Conservation (phyloP, 495 filamentous ascomycete genomes). For the Penicillium angulare region DNA sequence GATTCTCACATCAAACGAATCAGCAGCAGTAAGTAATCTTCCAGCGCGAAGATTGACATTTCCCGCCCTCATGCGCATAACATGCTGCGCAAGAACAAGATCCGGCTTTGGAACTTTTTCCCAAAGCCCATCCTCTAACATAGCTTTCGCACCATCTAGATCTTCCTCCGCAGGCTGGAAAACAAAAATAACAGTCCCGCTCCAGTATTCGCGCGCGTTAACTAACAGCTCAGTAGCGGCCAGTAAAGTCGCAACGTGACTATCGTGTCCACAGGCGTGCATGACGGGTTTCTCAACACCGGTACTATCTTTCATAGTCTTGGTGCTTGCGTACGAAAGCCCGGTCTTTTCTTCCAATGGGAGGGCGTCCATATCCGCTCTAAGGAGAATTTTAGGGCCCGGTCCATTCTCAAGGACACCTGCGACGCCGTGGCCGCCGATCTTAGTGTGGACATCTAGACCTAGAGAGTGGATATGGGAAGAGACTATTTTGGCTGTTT, state of each 20-base stretch:
- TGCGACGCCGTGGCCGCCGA: constrained; percentile 57
- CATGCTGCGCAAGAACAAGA: constrained; percentile 57
- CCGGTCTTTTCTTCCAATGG: constrained; percentile 57
- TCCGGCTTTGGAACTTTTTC: constrained; percentile 49
- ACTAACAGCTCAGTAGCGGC: constrained; percentile 47
- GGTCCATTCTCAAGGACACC: constrained; percentile 55
- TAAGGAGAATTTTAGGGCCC: constrained; percentile 52
- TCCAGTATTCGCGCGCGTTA: constrained; percentile 44
- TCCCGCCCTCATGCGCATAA: constrained; percentile 46
- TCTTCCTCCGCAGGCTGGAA: constrained; percentile 65
- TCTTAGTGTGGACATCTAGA: constrained; percentile 46
- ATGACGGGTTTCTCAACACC: constrained; percentile 54
- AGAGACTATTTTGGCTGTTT: constrained; percentile 42
- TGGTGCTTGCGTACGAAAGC: constrained; percentile 52
- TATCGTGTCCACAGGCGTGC: constrained; percentile 70
- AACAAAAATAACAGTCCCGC: constrained; percentile 53
- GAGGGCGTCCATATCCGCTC: constrained; percentile 63
- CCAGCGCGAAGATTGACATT: constrained; percentile 31
- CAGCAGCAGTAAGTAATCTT: constrained; percentile 34
- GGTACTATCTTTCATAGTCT: constrained; percentile 37
- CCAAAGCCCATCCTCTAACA: constrained; percentile 63
- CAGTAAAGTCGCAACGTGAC: constrained; percentile 55
- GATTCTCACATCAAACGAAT: constrained; percentile 42
- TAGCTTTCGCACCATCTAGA: constrained; percentile 53
- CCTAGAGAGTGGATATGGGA: constrained; percentile 35